Base-by-base conservation (phyloP, 495 filamentous ascomycete genomes). In the Podospora didyma region DNA sequence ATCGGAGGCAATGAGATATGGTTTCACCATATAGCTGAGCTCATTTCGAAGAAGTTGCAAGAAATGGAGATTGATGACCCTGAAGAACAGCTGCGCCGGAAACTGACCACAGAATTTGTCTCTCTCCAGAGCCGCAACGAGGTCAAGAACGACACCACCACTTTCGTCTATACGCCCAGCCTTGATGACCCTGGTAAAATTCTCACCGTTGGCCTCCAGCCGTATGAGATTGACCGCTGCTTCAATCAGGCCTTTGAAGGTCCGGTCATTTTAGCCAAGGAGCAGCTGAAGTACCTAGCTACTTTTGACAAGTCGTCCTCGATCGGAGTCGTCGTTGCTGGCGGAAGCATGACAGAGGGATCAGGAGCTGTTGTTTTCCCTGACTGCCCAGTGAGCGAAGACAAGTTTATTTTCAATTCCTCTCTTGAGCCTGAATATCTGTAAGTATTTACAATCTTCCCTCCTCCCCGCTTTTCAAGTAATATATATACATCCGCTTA, bases 1-100 rank as follows among this genome's bases (percentile, higher is more conserved):
- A 39, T 39, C 48, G 55, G 55, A n/a, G 55, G 55, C 34, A 37
- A 37, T 35, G 48, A 51, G 41, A 57, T 57, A 49, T 57, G 55
- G 55, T 51, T 37, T 19, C 49, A 53, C 48, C n/a, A 52, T 20
- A 46, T 57, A 10, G 16, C 20, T 7, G 26, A 20, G 39, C 21
- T 57, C 2, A 52, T 57, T 19, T 4, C 23, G 11, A 7, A 21
- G 5, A 57, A 47, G 26, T 49, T 57, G 1, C 4, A 20, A 12
- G 24, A 37, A 7, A 39, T 4, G 20, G 28, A 28, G 0, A 21
- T 51, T 28, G 21, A 20, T 0, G 49, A 57, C 20, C 12, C 22
- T 2, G 20, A 24, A 23, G 48, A 46, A 46, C 3, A n/a, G 37
- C 34, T 17, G 16, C 28, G 21, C 3, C 19, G 22, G 19, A 20